Evolutionary conservation across 176 grass and related monocot species (phyloP).

Genomic region (Triticum monococcum): DNA sequence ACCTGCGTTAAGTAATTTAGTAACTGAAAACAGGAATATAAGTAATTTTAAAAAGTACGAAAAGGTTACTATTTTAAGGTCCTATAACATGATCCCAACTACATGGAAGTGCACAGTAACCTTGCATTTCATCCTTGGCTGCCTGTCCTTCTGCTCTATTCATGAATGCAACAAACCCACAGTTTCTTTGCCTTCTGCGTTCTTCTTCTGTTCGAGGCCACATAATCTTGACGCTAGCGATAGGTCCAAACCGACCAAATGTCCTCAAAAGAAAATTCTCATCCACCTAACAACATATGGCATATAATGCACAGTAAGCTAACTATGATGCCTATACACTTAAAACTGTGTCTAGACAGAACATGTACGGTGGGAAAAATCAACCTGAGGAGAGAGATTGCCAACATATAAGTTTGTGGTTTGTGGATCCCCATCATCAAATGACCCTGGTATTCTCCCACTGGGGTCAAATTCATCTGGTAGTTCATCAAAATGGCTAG

Average conservation of each 20-base stretch:
- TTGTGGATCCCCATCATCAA: constrained; percentile 96
- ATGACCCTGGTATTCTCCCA: constrained; percentile 82
- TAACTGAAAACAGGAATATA: constrained; percentile 2
- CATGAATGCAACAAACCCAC: constrained; percentile 99
- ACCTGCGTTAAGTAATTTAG: constrained; percentile 53
- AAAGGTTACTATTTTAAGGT: not conserved
- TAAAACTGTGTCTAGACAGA: constrained; percentile 2
- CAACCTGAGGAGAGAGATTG: constrained; percentile 92
- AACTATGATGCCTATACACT: constrained; percentile 15
- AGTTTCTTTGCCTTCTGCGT: constrained; percentile 91
- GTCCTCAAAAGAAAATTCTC: constrained; percentile 98
- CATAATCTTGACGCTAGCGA: constrained; percentile 99
- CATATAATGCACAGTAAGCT: constrained; percentile 10
- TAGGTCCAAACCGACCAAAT: constrained; percentile 97
- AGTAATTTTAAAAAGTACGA: not conserved
- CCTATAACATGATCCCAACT: constrained; percentile 14
- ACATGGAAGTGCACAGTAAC: constrained; percentile 37
- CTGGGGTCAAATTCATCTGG: constrained; percentile 90
- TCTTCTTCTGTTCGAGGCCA: constrained; percentile 99
- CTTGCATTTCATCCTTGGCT: constrained; percentile 99
- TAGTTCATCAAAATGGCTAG: constrained; percentile 89
- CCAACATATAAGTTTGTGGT: constrained; percentile 99
- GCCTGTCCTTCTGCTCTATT: constrained; percentile 93
- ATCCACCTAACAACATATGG: constrained; percentile 67
- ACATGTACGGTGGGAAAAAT: constrained; percentile 6